phyloP scores from a whole-genome alignment of 352 stramenopile species.

The Phytophthora agathidicida region DNA sequence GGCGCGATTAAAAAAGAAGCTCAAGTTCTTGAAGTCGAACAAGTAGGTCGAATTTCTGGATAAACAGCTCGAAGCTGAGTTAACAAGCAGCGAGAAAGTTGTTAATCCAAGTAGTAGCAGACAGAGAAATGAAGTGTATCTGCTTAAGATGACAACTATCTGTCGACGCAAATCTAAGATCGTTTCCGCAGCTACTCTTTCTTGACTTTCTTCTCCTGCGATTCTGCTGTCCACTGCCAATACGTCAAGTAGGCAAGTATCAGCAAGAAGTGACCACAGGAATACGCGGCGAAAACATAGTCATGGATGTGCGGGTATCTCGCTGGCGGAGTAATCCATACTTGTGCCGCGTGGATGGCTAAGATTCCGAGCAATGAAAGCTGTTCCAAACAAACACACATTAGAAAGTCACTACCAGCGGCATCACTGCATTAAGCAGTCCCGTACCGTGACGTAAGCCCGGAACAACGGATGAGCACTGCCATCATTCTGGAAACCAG shows the following conservation, averaged over 20 bases:
- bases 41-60: slow-evolving; percentile 44
- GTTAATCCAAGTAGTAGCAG: slow-evolving; percentile 7
- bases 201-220: slow-evolving; percentile 39
- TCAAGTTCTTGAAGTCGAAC: slow-evolving; percentile 74
- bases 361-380: slow-evolving; percentile 59
- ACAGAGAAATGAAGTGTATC: slow-evolving; percentile 19
- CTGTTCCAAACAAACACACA: slow-evolving; percentile 34
- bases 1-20: slow-evolving; percentile 82
- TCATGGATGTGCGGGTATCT: slow-evolving; percentile 87
- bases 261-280: slow-evolving; percentile 78
- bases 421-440: neutral
- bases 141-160: slow-evolving; percentile 14
- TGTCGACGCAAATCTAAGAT: slow-evolving; percentile 7
- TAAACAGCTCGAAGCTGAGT: slow-evolving; percentile 2
- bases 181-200: slow-evolving; percentile 35
- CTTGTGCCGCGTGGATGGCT: slow-evolving; percentile 62
- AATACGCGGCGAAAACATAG: slow-evolving; percentile 85
- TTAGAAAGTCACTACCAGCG: slow-evolving; percentile 4
- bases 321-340: slow-evolving; percentile 45
- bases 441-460: slow-evolving; percentile 58
- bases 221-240: slow-evolving; percentile 77
- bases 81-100: slow-evolving; percentile 1
- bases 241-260: slow-evolving; percentile 80
- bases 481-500: slow-evolving; percentile 48
- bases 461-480: slow-evolving; percentile 38